phyloP scores from a whole-genome alignment of 768 basidiomycete genomes.

The Megacollybia marginata region DNA sequence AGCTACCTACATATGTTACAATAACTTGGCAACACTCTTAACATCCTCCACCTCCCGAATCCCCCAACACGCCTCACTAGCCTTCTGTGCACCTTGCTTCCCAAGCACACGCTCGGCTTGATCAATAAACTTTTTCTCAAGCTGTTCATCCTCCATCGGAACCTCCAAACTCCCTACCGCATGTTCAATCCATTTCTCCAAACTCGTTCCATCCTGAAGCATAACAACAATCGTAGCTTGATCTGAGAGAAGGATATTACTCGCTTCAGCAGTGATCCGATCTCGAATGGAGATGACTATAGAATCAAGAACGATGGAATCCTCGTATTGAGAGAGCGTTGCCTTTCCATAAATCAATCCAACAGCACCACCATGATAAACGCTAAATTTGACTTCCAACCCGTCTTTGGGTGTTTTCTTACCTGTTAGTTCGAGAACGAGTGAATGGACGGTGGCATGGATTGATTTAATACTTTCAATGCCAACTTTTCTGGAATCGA shows the following conservation, averaged over 20 bases:
- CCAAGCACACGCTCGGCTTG: slow-evolving; percentile 12
- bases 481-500: slow-evolving; percentile 1
- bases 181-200: slow-evolving; percentile 12
- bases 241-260: slow-evolving; percentile 8
- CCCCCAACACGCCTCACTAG: too few species aligned
- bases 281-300: slow-evolving; percentile 12
- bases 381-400: slow-evolving; percentile 17
- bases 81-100: slow-evolving; percentile 7
- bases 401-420: slow-evolving; percentile 14
- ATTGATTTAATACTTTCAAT: slow-evolving; percentile 9
- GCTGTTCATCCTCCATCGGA: slow-evolving; percentile 10
- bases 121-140: slow-evolving; percentile 15
- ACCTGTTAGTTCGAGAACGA: slow-evolving; percentile 14
- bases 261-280: slow-evolving; percentile 13
- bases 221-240: slow-evolving; percentile 9
- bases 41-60: too few species aligned
- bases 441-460: slow-evolving; percentile 12
- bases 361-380: slow-evolving; percentile 14
- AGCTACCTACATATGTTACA: too few species aligned
- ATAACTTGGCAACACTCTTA: too few species aligned
- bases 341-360: slow-evolving; percentile 12
- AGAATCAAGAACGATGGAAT: slow-evolving; percentile 7
- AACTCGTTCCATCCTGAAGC: slow-evolving; percentile 8
- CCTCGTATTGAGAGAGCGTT: slow-evolving; percentile 4
- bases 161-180: slow-evolving; percentile 14